phyloP scores from a whole-genome alignment of 495 filamentous ascomycete genomes.

The Lichenothelia convexa region DNA sequence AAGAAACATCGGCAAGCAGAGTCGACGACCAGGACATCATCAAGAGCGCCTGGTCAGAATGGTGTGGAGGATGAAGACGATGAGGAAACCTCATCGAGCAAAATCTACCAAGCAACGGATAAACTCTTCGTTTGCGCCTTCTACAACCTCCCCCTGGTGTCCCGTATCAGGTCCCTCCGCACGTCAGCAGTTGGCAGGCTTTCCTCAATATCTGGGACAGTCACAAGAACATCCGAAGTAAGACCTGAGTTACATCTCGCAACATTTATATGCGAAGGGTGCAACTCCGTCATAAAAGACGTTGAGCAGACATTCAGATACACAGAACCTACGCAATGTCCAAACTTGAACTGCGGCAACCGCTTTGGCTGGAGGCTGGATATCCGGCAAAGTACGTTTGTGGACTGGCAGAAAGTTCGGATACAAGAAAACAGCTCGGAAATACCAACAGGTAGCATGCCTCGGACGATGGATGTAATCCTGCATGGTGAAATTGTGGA shows the following conservation, averaged over 20 bases:
- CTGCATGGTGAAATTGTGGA: slow-evolving; percentile 97
- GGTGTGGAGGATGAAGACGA: slow-evolving; percentile 37
- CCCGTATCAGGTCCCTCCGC: slow-evolving; percentile 70
- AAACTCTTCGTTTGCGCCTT: slow-evolving; percentile 90
- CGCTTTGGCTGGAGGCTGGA: slow-evolving; percentile 80
- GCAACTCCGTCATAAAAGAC: slow-evolving; percentile 61
- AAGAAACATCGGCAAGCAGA: slow-evolving; percentile 68
- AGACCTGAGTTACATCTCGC: slow-evolving; percentile 80
- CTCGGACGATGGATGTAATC: slow-evolving; percentile 92
- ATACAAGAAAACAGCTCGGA: slow-evolving; percentile 96
- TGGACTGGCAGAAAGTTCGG: slow-evolving; percentile 97
- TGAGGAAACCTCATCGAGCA: slow-evolving; percentile 28
- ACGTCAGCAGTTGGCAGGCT: slow-evolving; percentile 84
- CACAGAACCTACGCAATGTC: slow-evolving; percentile 90
- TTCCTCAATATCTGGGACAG: slow-evolving; percentile 86
- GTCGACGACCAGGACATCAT: slow-evolving; percentile 38
- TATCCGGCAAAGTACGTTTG: slow-evolving; percentile 91
- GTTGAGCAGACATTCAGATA: slow-evolving; percentile 97
- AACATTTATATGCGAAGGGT: slow-evolving; percentile 83
- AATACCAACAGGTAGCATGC: slow-evolving; percentile 97
- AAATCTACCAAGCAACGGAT: slow-evolving; percentile 89
- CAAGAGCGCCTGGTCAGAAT: slow-evolving; percentile 44
- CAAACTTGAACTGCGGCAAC: slow-evolving; percentile 81
- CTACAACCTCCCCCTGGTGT: slow-evolving; percentile 91
- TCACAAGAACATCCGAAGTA: slow-evolving; percentile 92